Percentiles rank a stretch among this genome's conserved stretches.
Evolutionary conservation across 1,139 yeast genomes (phyloP).

Genomic region (Yamadazyma jaroonii): DNA sequence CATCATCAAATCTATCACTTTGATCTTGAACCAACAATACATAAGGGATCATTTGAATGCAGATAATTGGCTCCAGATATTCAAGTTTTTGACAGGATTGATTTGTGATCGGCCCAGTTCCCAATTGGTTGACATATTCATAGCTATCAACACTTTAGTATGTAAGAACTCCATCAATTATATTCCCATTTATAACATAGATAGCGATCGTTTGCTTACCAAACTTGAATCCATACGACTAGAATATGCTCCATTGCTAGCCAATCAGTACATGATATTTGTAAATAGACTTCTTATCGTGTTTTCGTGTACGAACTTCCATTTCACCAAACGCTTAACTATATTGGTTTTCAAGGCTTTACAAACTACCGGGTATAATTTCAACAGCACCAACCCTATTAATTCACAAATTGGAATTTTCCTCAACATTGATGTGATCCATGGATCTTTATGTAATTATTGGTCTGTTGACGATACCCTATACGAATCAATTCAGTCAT

Average conservation of each 20-base stretch:
- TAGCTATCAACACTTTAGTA: conserved; percentile 3
- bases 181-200: conserved; percentile 2
- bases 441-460: conserved; percentile 1
- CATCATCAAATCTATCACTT: conserved; percentile 9
- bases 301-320: conserved; percentile 9
- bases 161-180: conserved; percentile 5
- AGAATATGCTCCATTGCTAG: background rate
- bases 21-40: conserved; percentile 13
- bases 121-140: conserved; percentile 2
- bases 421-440: conserved; percentile 11
- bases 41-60: conserved; percentile 14
- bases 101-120: background rate
- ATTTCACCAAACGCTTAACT: conserved; percentile 2
- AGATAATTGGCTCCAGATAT: conserved; percentile 9
- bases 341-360: conserved; percentile 9
- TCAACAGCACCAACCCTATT: conserved; percentile 5
- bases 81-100: conserved; percentile 2
- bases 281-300: conserved; percentile 10
- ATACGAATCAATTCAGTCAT: background rate
- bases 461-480: conserved; percentile 2
- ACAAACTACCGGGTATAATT: conserved; percentile 6
- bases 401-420: conserved; percentile 12
- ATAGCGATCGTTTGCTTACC: background rate
- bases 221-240: background rate
- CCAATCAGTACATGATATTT: conserved; percentile 4